Conservation (phyloP, 768 basidiomycete genomes). For the Trametes sanguinea region DNA sequence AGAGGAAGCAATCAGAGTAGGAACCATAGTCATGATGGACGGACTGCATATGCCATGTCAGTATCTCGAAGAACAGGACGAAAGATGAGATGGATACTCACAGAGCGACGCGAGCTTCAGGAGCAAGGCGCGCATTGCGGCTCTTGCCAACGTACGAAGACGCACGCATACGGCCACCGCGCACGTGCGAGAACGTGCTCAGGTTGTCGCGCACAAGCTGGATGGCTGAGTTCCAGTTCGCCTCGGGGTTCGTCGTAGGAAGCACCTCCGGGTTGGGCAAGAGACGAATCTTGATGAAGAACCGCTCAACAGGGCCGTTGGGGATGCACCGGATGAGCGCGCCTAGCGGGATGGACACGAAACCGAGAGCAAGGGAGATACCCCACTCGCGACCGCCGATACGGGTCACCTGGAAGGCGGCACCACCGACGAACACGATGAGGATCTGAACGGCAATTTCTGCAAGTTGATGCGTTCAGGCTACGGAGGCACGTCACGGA, state of each 20-base stretch:
- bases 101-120: slow-evolving; percentile 47
- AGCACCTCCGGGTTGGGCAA: slow-evolving; percentile 66
- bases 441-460: slow-evolving; percentile 86
- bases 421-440: slow-evolving; percentile 89
- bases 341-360: slow-evolving; percentile 87
- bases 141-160: slow-evolving; percentile 86
- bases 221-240: slow-evolving; percentile 77
- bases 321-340: slow-evolving; percentile 79
- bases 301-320: slow-evolving; percentile 71
- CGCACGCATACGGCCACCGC: slow-evolving; percentile 85
- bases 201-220: slow-evolving; percentile 86
- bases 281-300: slow-evolving; percentile 57
- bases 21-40: slow-evolving; percentile 75
- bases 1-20: slow-evolving; percentile 70
- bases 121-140: slow-evolving; percentile 56
- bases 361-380: slow-evolving; percentile 84
- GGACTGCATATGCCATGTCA: slow-evolving; percentile 47
- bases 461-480: slow-evolving; percentile 32
- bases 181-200: slow-evolving; percentile 74
- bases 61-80: slow-evolving; percentile 20
- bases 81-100: slow-evolving; percentile 37
- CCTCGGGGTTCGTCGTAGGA: slow-evolving; percentile 62
- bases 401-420: slow-evolving; percentile 85
- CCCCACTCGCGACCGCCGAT: slow-evolving; percentile 90
- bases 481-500: neutral